Percentiles rank a stretch among this genome's conserved stretches.
These are phyloP conservation scores for Marasmius fiardii DNA, from an alignment of 1,284 basidiomycete genomes.

Conservation along the genomic window DNA sequence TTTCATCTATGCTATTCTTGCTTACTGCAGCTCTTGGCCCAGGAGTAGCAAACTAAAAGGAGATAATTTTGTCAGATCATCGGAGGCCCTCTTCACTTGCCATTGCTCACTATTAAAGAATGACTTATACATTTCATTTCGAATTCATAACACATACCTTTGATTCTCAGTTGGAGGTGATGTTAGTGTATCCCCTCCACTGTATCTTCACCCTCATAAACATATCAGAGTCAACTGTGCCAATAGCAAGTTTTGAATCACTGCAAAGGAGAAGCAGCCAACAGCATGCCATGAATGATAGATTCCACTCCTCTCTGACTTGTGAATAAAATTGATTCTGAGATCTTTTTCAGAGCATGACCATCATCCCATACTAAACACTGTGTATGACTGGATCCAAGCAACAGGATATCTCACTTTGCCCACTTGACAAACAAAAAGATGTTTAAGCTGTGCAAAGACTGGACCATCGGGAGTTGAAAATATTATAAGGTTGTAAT, in stretches of 20 bases:
- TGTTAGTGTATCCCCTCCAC: slow-evolving; percentile 7
- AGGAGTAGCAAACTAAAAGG: too few species aligned
- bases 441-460: slow-evolving; percentile 23
- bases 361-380: slow-evolving; percentile 2
- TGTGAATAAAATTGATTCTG: too few species aligned
- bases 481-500: slow-evolving; percentile 28
- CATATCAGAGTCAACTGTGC: slow-evolving; percentile 25
- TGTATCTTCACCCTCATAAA: slow-evolving; percentile 15
- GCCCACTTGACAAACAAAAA: slow-evolving; percentile 22
- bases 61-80: too few species aligned
- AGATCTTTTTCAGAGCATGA: slow-evolving; percentile 21
- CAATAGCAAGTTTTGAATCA: slow-evolving; percentile 20
- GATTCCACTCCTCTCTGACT: too few species aligned
- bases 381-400: slow-evolving; percentile 23
- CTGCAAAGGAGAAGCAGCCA: slow-evolving; percentile 13
- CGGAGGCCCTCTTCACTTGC: too few species aligned
- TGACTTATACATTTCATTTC: too few species aligned
- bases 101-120: too few species aligned
- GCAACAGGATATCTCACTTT: slow-evolving; percentile 20
- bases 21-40: too few species aligned
- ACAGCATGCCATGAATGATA: slow-evolving; percentile 25
- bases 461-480: slow-evolving; percentile 14
- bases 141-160: too few species aligned
- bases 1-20: too few species aligned
- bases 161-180: background rate